phyloP scores from a whole-genome alignment of 2,329 filamentous ascomycete species.

The Esteya vermicola region DNA sequence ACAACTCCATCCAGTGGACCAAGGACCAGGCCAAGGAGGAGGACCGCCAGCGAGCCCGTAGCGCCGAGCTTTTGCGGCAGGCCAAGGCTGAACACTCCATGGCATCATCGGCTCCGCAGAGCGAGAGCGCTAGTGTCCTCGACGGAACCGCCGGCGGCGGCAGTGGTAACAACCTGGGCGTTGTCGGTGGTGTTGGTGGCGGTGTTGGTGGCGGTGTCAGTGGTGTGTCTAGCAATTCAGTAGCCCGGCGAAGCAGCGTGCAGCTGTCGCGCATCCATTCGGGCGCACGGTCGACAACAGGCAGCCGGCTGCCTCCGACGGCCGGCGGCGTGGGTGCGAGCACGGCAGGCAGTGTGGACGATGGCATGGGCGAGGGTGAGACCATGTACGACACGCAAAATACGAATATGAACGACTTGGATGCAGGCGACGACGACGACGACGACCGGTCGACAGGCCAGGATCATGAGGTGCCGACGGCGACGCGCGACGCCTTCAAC shows the following conservation, averaged over 20 bases:
- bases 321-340: slow-evolving; percentile 25
- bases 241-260: slow-evolving; percentile 24
- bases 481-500: slow-evolving; percentile 85
- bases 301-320: slow-evolving; percentile 16
- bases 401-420: slow-evolving; percentile 3
- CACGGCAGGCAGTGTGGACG: slow-evolving; percentile 33
- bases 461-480: slow-evolving; percentile 50
- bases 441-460: slow-evolving; percentile 55
- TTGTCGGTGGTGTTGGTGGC: neutral
- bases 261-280: slow-evolving; percentile 30
- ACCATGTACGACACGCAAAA: slow-evolving; percentile 10
- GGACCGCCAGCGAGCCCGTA: slow-evolving; percentile 58
- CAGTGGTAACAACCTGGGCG: neutral
- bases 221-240: neutral
- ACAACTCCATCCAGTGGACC: slow-evolving; percentile 96
- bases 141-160: slow-evolving; percentile 18
- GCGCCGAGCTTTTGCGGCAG: slow-evolving; percentile 61
- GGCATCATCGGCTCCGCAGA: slow-evolving; percentile 20
- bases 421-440: slow-evolving; percentile 32
- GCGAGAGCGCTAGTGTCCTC: slow-evolving; percentile 36
- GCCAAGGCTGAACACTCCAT: slow-evolving; percentile 51
- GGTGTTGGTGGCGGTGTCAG: neutral
- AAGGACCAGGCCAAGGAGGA: slow-evolving; percentile 95
- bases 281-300: slow-evolving; percentile 16
- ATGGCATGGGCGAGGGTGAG: slow-evolving; percentile 19